phyloP scores from a whole-genome alignment of 2,329 filamentous ascomycete genomes.

The Rhynchosporium graminicola region DNA sequence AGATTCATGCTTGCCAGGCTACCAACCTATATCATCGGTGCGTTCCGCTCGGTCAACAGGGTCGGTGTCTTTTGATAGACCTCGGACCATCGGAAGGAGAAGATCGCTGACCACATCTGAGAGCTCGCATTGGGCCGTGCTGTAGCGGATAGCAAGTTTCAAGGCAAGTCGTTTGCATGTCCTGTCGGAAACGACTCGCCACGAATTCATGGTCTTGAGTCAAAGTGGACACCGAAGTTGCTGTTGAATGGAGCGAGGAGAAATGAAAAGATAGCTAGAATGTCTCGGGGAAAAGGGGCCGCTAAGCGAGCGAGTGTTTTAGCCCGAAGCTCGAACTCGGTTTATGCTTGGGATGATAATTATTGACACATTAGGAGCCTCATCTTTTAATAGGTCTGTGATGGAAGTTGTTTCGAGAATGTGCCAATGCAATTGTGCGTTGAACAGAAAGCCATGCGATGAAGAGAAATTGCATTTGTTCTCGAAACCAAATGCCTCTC shows the following conservation, averaged over 20 bases:
- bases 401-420: too few species aligned
- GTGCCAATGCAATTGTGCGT: too few species aligned
- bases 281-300: neutral
- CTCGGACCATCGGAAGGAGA: constrained; percentile 15
- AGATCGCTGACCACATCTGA: neutral
- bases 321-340: too few species aligned
- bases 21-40: constrained; percentile 9
- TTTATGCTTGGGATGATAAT: too few species aligned
- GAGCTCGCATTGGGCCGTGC: neutral
- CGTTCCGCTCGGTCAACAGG: constrained; percentile 17
- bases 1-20: neutral
- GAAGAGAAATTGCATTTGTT: neutral
- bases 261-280: too few species aligned
- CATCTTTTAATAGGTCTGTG: too few species aligned
- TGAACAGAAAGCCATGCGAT: too few species aligned
- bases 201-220: too few species aligned
- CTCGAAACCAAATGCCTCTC: neutral
- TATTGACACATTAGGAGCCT: too few species aligned
- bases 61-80: constrained; percentile 7
- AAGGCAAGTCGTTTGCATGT: neutral
- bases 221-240: too few species aligned
- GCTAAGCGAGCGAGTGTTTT: constrained; percentile 7
- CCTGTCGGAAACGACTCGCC: neutral
- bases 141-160: neutral
- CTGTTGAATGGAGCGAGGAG: too few species aligned